Percentiles rank a stretch among this genome's conserved stretches.
Conservation (phyloP, 495 filamentous ascomycete genomes). For the Neurospora sp. region DNA sequence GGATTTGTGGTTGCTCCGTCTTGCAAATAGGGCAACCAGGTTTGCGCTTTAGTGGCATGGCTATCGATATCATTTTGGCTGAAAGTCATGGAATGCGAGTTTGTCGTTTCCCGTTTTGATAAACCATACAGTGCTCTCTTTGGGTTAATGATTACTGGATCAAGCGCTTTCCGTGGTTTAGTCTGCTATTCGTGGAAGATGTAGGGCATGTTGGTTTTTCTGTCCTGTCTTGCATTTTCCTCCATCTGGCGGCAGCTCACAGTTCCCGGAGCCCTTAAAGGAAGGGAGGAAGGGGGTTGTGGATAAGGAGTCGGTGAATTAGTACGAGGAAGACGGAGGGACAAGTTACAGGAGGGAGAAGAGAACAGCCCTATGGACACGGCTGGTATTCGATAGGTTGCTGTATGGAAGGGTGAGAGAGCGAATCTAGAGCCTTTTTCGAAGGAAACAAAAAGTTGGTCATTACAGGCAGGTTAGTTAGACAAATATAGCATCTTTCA, state of each 20-base stretch:
- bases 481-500: not conserved
- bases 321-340: not conserved
- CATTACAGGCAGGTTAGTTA: not conserved
- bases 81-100: not conserved
- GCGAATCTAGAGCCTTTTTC: not conserved
- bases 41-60: not conserved
- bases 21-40: not conserved
- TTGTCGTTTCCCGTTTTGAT: not conserved
- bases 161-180: not conserved
- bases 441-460: not conserved
- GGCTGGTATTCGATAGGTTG: not conserved
- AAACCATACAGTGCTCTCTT: not conserved
- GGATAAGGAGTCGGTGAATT: not conserved
- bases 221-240: not conserved
- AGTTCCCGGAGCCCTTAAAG: not conserved
- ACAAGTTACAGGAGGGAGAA: not conserved
- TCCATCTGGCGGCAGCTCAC: not conserved
- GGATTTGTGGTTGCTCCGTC: not conserved
- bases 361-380: not conserved
- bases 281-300: not conserved
- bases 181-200: not conserved
- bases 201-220: not conserved
- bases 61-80: not conserved
- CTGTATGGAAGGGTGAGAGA: not conserved
- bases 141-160: not conserved